Evolutionary conservation across 2,329 filamentous ascomycete genomes (phyloP), one percentile per base, ranked within the genome.

Genomic region (Pyrenophora tritici-repentis): DNA sequence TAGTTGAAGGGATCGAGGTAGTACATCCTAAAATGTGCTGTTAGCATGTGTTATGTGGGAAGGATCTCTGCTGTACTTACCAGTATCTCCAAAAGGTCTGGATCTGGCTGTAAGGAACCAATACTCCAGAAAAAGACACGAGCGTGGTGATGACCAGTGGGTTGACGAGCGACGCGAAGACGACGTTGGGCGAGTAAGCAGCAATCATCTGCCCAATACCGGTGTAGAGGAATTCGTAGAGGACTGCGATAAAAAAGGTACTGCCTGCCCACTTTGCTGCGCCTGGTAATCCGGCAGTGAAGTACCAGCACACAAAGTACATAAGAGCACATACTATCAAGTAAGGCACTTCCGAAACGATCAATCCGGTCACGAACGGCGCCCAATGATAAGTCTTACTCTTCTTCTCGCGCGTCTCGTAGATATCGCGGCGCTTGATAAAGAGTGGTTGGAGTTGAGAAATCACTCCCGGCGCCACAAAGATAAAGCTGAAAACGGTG

Each of bases 371-470:
- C 65, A 90, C 80, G 70, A 91, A 90, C 0, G 80, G 84, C 58
- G 82, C 79, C 87, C 87, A 90, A 0, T 83, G 87, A 73, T 90
- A 91, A 0, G 83, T 80, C 63, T 89, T 88, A 66, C 80, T 83
- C 1, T 86, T 80, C 10, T 81, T 76, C 59, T 85, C 82, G 39
- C 81, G 80, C 6, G 78, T 80, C 65, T 84, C 81, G 66, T 82
- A 84, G 6, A 85, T 49, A 26, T 67, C 57, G 29, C 65, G 61
- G n/a, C 57, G 59, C 5, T 60, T 73, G 37, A 79, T 78, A 61
- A 80, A 79, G 2, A 79, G 47, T 18, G 75, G 69, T 29, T 71
- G 67, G 3, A 75, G 56, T 26, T 74, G 72, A 1, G 53, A 69
- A 64, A 69, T 70, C 59, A 74, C 67, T 68, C 63, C 65, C 17